Evolutionary conservation across 2,329 filamentous ascomycete genomes (phyloP), one percentile per base, ranked within the genome.

Genomic region (Trichocomaceae sp.): DNA sequence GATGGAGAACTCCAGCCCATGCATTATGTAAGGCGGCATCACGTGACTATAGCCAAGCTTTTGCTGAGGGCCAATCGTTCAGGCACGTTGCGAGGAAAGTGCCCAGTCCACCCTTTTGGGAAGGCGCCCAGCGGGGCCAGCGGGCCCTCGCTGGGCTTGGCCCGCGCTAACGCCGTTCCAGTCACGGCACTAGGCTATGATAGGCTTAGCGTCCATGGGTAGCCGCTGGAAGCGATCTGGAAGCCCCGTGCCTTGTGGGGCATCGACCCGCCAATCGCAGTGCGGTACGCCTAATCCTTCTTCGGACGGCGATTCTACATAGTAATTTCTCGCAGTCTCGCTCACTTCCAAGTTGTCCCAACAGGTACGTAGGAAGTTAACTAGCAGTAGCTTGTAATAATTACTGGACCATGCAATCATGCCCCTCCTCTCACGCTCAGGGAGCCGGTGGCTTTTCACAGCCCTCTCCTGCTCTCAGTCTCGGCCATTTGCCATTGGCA

Each of bases 41-140:
- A 41, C 37, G 37, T 41, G 15, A 19, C 5, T 2, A 13, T 1
- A 12, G 47, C 44, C 44, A 58, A 60, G 53, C 55, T 54, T 60
- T 60, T 29, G 23, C 52, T 49, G 17, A 44, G 48, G 62, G 58
- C 62, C 62, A 62, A 57, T 59, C 59, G 57, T 61, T 61, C 56
- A 46, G 47, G 57, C 62, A 63, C 62, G 62, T 63, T 63, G 58
- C 37, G 37, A 50, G 12, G 13, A 29, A 46, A 52, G 37, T 17
- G 29, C 29, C 4, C 26, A 19, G 8, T 12, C 50, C 42, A 20
- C 19, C 52, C 49, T 50, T 54, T 45, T 49, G 54, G 56, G 56
- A 53, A 60, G 57, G 56, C 53, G 5, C 35, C 35, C 35, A n/a
- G 7, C 56, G n/a, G n/a, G n/a, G n/a, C n/a, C n/a, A n/a, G n/a